These are phyloP conservation scores for Mycena maculata DNA, from an alignment of 768 basidiomycete genomes.

Conservation along the genomic window DNA sequence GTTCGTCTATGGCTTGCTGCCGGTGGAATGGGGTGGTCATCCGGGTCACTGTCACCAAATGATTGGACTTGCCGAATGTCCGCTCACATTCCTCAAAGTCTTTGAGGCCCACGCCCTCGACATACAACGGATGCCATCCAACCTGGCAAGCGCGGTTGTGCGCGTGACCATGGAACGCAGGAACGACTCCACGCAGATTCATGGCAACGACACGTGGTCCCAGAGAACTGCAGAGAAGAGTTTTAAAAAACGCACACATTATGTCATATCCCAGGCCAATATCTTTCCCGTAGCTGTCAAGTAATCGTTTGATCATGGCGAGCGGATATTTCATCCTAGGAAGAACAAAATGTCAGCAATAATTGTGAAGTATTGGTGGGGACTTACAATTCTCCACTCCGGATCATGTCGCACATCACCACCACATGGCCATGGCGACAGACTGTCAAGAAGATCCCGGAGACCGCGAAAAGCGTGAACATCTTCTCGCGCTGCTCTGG, in stretches of 20 bases:
- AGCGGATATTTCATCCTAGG: background rate
- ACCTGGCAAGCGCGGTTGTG: too few species aligned
- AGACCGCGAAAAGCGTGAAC: too few species aligned
- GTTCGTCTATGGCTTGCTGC: slow-evolving; percentile 38
- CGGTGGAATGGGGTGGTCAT: slow-evolving; percentile 37
- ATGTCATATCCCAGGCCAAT: background rate
- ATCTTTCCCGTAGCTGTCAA: background rate
- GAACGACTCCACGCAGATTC: background rate
- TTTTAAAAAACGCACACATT: too few species aligned
- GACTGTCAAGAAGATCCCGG: too few species aligned
- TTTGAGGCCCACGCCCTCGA: too few species aligned
- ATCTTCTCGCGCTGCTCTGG: too few species aligned
- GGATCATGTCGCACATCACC: background rate
- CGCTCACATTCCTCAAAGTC: too few species aligned
- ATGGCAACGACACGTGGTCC: background rate
- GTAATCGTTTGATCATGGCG: background rate
- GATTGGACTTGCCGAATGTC: slow-evolving; percentile 42
- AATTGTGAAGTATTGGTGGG: background rate
- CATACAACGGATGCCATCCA: too few species aligned
- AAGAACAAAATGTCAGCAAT: background rate
- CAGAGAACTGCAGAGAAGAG: background rate
- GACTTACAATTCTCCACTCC: background rate
- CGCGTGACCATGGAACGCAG: too few species aligned
- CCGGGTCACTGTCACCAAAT: slow-evolving; percentile 36
- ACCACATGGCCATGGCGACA: too few species aligned